Evolutionary conservation across 192 early-diverging fungal species (phyloP).

Genomic region (Backusella australiensis): DNA sequence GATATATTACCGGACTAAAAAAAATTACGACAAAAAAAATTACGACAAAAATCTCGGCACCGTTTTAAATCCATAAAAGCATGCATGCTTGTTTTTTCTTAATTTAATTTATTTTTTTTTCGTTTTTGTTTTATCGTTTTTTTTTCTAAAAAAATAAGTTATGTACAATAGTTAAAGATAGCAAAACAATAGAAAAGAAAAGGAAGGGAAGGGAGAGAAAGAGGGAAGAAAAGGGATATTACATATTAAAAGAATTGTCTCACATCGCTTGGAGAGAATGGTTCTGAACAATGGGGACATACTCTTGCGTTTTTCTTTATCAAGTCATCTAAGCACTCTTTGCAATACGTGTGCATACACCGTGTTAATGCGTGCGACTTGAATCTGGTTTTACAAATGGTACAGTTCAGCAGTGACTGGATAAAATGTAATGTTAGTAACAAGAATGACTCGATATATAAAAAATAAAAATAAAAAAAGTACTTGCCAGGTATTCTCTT

Average conservation of each 20-base stretch:
- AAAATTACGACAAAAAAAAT: too few relatives aligned
- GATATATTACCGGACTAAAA: too few relatives aligned
- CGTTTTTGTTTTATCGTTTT: background rate
- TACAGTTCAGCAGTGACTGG: slow-evolving; percentile 86
- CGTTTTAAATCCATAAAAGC: background rate
- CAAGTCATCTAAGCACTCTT: slow-evolving; percentile 72
- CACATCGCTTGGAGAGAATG: background rate
- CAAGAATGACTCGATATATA: background rate
- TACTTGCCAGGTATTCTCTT: slow-evolving; percentile 41
- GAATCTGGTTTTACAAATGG: slow-evolving; percentile 81
- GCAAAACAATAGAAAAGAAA: background rate
- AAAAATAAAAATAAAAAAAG: too few relatives aligned
- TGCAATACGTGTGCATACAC: slow-evolving; percentile 98
- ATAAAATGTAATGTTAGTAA: slow-evolving; percentile 12
- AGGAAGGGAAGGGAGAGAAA: background rate
- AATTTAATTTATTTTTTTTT: background rate
- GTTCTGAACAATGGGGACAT: background rate
- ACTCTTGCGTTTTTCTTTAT: background rate
- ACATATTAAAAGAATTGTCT: background rate
- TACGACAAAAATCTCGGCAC: too few relatives aligned
- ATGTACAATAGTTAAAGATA: background rate
- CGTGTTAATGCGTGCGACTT: slow-evolving; percentile 80
- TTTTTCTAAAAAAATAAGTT: background rate
- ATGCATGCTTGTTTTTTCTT: background rate
- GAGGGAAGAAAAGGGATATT: background rate